Percentiles rank a stretch among this genome's conserved stretches.
phyloP scores from a whole-genome alignment of 108 stramenopile species.

The Fistulifera pelliculosa region DNA sequence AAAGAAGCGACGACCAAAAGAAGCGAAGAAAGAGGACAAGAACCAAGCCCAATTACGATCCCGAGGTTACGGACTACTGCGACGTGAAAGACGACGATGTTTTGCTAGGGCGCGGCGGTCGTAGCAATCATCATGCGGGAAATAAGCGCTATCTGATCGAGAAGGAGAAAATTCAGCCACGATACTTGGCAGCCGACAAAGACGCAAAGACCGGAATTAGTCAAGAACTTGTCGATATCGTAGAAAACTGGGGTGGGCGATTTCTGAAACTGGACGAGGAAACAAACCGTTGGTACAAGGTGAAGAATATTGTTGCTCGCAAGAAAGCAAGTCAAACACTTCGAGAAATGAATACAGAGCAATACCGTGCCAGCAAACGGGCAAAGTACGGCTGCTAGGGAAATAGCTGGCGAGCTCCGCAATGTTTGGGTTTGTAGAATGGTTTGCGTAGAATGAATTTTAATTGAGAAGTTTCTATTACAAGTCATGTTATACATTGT shows the following conservation, averaged over 20 bases:
- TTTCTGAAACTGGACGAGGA: constrained; percentile 28
- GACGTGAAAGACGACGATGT: constrained; percentile 22
- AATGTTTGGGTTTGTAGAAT: too few relatives aligned
- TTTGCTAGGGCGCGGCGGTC: constrained; percentile 35
- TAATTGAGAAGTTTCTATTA: too few relatives aligned
- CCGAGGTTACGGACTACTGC: constrained; percentile 19
- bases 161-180: constrained; percentile 18
- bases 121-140: constrained; percentile 29
- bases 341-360: constrained; percentile 30
- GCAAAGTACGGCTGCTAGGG: constrained; percentile 21
- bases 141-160: constrained; percentile 32
- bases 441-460: too few relatives aligned
- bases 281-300: constrained; percentile 13
- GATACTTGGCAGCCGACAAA: constrained; percentile 22
- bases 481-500: too few relatives aligned
- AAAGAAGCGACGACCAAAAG: constrained; percentile 10
- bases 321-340: constrained; percentile 39
- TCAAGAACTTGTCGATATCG: constrained; percentile 21
- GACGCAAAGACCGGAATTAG: constrained; percentile 29
- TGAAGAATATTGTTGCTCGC: constrained; percentile 27
- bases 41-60: constrained; percentile 11
- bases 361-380: constrained; percentile 28
- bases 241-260: constrained; percentile 19
- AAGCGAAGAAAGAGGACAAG: constrained; percentile 22
- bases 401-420: not conserved